Percentiles rank a stretch among this genome's conserved stretches.
Conservation (phyloP, 2,329 filamentous ascomycete species). For the Monilinia aucupariae region DNA sequence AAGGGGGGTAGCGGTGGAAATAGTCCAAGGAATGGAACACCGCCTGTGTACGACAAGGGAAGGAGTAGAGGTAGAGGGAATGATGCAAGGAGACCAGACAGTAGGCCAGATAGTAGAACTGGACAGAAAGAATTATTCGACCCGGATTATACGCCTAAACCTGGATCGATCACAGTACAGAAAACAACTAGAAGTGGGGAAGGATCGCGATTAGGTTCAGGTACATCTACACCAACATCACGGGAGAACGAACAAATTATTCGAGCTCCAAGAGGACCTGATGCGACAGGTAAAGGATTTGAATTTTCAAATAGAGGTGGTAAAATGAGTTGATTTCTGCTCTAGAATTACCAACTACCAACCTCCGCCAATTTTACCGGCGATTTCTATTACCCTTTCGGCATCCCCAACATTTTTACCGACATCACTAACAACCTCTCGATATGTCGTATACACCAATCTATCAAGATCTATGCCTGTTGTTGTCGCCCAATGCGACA, state of each 20-base stretch:
- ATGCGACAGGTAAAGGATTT: slow-evolving; percentile 70
- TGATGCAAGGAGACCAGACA: slow-evolving; percentile 32
- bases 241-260: slow-evolving; percentile 63
- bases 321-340: slow-evolving; percentile 42
- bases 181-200: slow-evolving; percentile 39
- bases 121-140: slow-evolving; percentile 65
- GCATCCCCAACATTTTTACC: slow-evolving; percentile 70
- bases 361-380: slow-evolving; percentile 84
- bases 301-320: slow-evolving; percentile 65
- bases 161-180: slow-evolving; percentile 45
- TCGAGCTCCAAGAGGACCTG: slow-evolving; percentile 71
- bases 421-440: slow-evolving; percentile 90
- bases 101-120: slow-evolving; percentile 33
- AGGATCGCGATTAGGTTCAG: slow-evolving; percentile 38
- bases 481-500: slow-evolving; percentile 69
- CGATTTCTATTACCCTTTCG: slow-evolving; percentile 80
- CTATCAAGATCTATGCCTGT: slow-evolving; percentile 67
- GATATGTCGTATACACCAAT: slow-evolving; percentile 79
- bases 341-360: slow-evolving; percentile 83
- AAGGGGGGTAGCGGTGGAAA: slow-evolving; percentile 15
- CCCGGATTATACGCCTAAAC: slow-evolving; percentile 63
- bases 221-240: slow-evolving; percentile 45
- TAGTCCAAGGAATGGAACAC: slow-evolving; percentile 58
- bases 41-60: slow-evolving; percentile 46
- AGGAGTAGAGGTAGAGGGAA: slow-evolving; percentile 42